Conservation (phyloP, 108 stramenopile genomes). For the Cylindrotheca closterium region DNA sequence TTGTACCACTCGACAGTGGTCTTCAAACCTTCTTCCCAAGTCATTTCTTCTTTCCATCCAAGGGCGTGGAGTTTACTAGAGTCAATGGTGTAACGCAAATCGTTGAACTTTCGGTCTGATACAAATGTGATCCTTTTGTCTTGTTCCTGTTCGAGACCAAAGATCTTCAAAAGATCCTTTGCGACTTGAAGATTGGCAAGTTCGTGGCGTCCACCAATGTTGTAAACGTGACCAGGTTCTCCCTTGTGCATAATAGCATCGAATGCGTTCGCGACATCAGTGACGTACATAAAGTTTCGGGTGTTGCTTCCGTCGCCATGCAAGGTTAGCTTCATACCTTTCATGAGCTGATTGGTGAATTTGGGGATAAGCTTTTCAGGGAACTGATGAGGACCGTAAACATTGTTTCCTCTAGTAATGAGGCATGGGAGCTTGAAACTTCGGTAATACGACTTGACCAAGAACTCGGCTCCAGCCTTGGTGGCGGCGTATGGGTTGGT, state of each 20-base stretch:
- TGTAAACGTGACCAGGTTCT: conserved; percentile 89
- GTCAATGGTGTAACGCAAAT: conserved; percentile 98
- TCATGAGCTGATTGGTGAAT: conserved; percentile 96
- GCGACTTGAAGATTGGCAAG: conserved; percentile 87
- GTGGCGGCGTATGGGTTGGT: conserved; percentile 99
- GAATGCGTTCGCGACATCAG: conserved; percentile 97
- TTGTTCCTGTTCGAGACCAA: conserved; percentile 66
- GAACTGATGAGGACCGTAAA: conserved; percentile 99
- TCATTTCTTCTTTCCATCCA: conserved; percentile 92
- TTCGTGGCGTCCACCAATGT: conserved; percentile 98
- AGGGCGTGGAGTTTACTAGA: conserved; percentile 79
- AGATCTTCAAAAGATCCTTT: conserved; percentile 73
- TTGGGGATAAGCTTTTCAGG: conserved; percentile 99
- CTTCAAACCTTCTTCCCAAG: conserved; percentile 94
- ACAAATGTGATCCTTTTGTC: conserved; percentile 85
- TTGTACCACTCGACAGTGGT: conserved; percentile 97
- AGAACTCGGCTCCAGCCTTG: conserved; percentile 98
- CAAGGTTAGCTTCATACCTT: conserved; percentile 87
- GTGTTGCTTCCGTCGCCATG: conserved; percentile 97
- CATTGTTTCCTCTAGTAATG: conserved; percentile 99
- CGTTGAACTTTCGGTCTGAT: conserved; percentile 97
- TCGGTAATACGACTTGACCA: conserved; percentile 93
- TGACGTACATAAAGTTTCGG: conserved; percentile 96
- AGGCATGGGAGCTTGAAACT: conserved; percentile 92
- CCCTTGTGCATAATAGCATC: conserved; percentile 95